Percentiles rank a stretch among this genome's conserved stretches.
These are phyloP conservation scores for Fusarium xylarioides DNA, from an alignment of 2,329 filamentous ascomycete genomes.

Conservation along the genomic window DNA sequence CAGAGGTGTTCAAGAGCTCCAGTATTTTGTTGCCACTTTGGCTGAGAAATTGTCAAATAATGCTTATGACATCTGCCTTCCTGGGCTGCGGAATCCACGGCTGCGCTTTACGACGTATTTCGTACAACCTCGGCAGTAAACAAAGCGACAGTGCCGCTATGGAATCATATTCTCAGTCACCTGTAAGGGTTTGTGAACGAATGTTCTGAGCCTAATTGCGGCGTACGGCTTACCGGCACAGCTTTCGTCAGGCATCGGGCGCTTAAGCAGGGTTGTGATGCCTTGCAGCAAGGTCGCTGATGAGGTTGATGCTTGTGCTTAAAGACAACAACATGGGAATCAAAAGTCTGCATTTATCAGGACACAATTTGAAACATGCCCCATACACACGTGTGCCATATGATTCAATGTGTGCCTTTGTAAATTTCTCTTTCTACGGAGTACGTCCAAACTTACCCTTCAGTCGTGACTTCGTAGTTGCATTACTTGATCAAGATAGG, in stretches of 20 bases:
- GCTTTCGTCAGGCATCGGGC: conserved; percentile 12
- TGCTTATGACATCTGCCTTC: not conserved
- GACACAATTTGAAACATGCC: conserved; percentile 15
- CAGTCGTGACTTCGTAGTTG: not conserved
- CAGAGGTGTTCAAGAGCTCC: not conserved
- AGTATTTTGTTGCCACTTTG: conserved; percentile 8
- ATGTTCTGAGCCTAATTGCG: not conserved
- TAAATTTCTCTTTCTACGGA: not conserved
- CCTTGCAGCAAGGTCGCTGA: conserved; percentile 6
- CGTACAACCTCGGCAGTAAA: conserved; percentile 2
- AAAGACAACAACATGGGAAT: not conserved
- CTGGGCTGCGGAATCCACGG: not conserved
- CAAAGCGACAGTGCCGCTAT: conserved; percentile 1
- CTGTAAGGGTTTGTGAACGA: not conserved
- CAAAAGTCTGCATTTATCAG: conserved; percentile 7
- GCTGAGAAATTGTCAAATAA: conserved; percentile 1
- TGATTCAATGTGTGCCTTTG: not conserved
- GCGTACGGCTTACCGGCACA: conserved; percentile 32
- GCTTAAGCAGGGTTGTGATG: conserved; percentile 18
- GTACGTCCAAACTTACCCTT: not conserved
- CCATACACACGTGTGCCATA: conserved; percentile 2
- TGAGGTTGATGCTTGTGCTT: not conserved
- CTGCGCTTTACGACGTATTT: not conserved
- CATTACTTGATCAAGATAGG: conserved; percentile 6
- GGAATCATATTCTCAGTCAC: conserved; percentile 3